Evolutionary conservation across 305 asterid species (phyloP).

Genomic region (Fraxinus albicans): DNA sequence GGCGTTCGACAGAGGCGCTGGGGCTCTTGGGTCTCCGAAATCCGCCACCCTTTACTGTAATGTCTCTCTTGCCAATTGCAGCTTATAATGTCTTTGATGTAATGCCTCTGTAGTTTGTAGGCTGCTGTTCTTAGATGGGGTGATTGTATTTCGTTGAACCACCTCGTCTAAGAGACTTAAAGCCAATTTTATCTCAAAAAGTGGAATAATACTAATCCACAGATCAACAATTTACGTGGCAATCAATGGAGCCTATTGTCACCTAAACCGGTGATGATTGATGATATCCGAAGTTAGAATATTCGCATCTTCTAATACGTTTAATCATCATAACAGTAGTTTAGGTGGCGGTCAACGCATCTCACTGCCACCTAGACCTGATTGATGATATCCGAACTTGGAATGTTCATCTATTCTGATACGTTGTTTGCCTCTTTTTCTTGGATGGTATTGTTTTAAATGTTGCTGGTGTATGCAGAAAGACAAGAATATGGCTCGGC

Average conservation of each 20-base stretch:
- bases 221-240: too few species aligned
- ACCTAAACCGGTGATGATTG: background rate
- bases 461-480: constrained; percentile 37
- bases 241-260: background rate
- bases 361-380: too few species aligned
- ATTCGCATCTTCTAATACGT: too few species aligned
- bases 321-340: too few species aligned
- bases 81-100: background rate
- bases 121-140: background rate
- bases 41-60: constrained; percentile 83
- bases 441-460: background rate
- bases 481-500: constrained; percentile 88
- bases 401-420: too few species aligned
- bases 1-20: constrained; percentile 92
- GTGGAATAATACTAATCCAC: too few species aligned
- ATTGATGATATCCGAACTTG: too few species aligned
- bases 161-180: background rate
- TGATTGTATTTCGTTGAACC: background rate
- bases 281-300: too few species aligned
- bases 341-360: too few species aligned
- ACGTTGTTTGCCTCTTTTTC: background rate
- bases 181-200: too few species aligned
- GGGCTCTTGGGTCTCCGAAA: constrained; percentile 99
- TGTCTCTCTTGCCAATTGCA: background rate
- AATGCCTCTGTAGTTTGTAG: background rate